Evolutionary conservation across 78 protist genomes (phyloP), one percentile per base, ranked within the genome.

Genomic region (Dictyostelium citrinum): DNA sequence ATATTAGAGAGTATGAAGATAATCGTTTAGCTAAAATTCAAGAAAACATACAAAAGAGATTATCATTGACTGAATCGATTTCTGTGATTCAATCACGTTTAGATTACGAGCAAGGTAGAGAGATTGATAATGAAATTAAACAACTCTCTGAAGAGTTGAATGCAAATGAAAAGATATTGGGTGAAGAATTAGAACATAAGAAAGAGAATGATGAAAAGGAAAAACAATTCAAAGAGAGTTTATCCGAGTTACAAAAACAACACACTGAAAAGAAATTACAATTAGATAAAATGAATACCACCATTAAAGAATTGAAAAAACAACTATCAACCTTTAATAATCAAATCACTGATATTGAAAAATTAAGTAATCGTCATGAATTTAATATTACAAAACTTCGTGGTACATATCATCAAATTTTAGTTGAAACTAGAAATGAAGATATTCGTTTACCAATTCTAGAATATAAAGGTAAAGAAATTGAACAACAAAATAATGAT

Each of bases 1-100:
- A 91, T 33, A 95, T 97, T 39, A 88, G 95, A 45, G 98, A 95
- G 60, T 96, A 91, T 72, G 99, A 97, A 88, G 97, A 88, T 33
- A 33, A 16, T 39, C 33, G 78, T 8, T 12, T 83, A 9, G 33
- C n/a, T 11, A 64, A n/a, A n/a, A 83, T 80, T 7, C 82, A 78
- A 68, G 78, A 71, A 68, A 39, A 24, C 3, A 77, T 81, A 27
- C 16, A 60, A 41, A 31, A 33, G 37, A n/a, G 76, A 7, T 16
- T 80, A 31, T 90, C 97, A 79, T 43, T 90, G 9, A 4, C 67
- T 20, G 71, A 35, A 22, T 11, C 8, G 12, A 71, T 67, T 3
- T 11, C 91, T 12, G 60, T 33, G 33, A 90, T 96, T 46, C 71
- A 35, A 35, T 37, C 76, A 35, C 83, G 82, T 64, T 24, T 93